A percentile compares a stretch with the other conserved stretches of the same genome.
Conservation (phyloP, 768 basidiomycete species). For the Tylopilus sp. region DNA sequence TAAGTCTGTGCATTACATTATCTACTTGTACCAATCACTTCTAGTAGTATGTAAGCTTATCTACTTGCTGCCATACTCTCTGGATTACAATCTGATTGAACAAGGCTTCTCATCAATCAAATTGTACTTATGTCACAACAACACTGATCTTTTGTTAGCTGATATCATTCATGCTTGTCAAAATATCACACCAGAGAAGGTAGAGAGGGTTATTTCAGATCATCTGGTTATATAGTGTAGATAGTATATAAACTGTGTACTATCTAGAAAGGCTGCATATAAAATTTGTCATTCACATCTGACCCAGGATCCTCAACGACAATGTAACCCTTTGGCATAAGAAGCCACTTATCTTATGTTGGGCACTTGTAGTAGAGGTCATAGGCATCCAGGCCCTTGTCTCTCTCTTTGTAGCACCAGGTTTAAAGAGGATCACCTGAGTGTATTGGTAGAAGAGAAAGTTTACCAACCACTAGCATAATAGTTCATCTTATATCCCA, state of each 20-base stretch:
- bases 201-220: background rate
- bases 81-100: background rate
- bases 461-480: too few species aligned
- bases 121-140: background rate
- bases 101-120: constrained; percentile 7
- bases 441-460: too few species aligned
- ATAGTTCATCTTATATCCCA: too few species aligned
- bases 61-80: background rate
- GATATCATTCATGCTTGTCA: background rate
- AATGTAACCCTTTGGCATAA: too few species aligned
- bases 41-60: background rate
- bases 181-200: constrained; percentile 1
- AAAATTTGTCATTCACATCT: too few species aligned
- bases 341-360: too few species aligned
- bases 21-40: background rate
- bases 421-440: too few species aligned
- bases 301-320: too few species aligned
- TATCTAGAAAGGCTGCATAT: too few species aligned
- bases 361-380: too few species aligned
- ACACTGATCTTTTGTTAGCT: background rate
- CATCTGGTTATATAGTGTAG: constrained; percentile 6
- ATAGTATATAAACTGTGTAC: background rate
- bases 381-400: too few species aligned
- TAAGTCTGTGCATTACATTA: background rate
- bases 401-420: too few species aligned